Evolutionary conservation across 2,329 filamentous ascomycete species (phyloP).

Genomic region (Aspergillus chevalieri): DNA sequence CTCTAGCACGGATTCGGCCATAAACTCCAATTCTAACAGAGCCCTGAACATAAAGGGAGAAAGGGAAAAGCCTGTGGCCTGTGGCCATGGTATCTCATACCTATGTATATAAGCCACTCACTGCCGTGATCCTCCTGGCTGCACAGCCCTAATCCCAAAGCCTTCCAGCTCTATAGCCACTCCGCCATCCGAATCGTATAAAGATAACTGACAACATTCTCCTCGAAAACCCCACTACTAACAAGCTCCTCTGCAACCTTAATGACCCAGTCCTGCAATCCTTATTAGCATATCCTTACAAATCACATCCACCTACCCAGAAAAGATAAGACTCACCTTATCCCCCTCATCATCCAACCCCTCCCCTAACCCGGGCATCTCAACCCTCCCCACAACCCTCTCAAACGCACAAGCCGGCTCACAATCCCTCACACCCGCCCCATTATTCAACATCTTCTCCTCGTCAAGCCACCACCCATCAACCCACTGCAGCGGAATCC

Average conservation of each 20-base stretch:
- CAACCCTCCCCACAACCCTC: slow-evolving; percentile 7
- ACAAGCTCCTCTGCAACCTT: slow-evolving; percentile 27
- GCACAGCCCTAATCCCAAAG: too few species aligned
- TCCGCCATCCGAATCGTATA: slow-evolving; percentile 8
- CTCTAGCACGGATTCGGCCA: too few species aligned
- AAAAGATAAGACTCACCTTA: slow-evolving; percentile 2
- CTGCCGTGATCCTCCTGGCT: too few species aligned
- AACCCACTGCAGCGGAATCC: slow-evolving; percentile 28
- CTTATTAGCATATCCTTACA: slow-evolving; percentile 19
- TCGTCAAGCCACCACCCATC: slow-evolving; percentile 16
- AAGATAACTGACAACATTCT: slow-evolving; percentile 19
- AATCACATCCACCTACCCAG: neutral
- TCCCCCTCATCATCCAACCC: slow-evolving; percentile 10
- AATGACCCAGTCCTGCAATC: slow-evolving; percentile 35
- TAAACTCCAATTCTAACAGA: too few species aligned
- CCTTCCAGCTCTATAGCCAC: too few species aligned
- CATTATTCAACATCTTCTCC: slow-evolving; percentile 20
- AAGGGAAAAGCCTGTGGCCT: too few species aligned
- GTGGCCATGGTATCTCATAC: too few species aligned
- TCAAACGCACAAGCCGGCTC: slow-evolving; percentile 25
- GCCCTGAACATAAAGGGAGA: too few species aligned
- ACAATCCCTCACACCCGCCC: slow-evolving; percentile 11
- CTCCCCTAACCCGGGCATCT: slow-evolving; percentile 5
- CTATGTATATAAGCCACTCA: too few species aligned
- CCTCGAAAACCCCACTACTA: slow-evolving; percentile 17